Base-by-base conservation (phyloP, 331 rosid genomes). In the Dryas integrifolia region DNA sequence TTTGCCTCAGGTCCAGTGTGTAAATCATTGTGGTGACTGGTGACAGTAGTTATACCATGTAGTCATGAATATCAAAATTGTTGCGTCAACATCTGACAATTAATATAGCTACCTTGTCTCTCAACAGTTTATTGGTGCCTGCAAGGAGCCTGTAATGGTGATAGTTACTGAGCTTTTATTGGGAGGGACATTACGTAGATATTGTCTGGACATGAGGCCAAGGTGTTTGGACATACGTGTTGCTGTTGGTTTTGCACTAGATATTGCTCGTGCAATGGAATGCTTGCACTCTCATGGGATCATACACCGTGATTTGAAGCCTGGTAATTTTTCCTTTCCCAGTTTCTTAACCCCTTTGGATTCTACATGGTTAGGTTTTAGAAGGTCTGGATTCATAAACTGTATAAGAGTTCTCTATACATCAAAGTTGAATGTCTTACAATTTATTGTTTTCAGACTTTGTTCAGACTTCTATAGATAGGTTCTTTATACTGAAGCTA, bases 131-230 rank as follows among this genome's bases (percentile, higher is more conserved):
- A 86, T 90, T 38, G 97, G 98, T 79, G 96, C 97, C 56, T 93
- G 97, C 86, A 93, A 86, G 81, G 98, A 87, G 83, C 98, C 97
- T n/a, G 88, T 86, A 18, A 91, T 85, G 96, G 98, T 93, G 81
- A 85, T 90, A 82, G 97, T 93, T 40, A 93, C 98, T 9, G 97
- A 93, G 88, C 92, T 93, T 75, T 81, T 93, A 62, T 58, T 81
- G 68, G 97, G 94, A 38, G 98, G 98, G 67, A 90, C 98, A 4
- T 55, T 93, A 77, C 97, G 92, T 0, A 90, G 82, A 82, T 89
- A 93, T 85, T 84, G 92, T 82, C 82, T 90, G 67, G 91, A 74
- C 70, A 82, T 86, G 88, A 86, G 97, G 16, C 96, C 98, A 52
- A 80, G 86, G 67, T 89, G 97, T 82, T 91, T 93, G 87, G 97